phyloP scores from a whole-genome alignment of 2,329 filamentous ascomycete genomes.

The Penicillium sp. region DNA sequence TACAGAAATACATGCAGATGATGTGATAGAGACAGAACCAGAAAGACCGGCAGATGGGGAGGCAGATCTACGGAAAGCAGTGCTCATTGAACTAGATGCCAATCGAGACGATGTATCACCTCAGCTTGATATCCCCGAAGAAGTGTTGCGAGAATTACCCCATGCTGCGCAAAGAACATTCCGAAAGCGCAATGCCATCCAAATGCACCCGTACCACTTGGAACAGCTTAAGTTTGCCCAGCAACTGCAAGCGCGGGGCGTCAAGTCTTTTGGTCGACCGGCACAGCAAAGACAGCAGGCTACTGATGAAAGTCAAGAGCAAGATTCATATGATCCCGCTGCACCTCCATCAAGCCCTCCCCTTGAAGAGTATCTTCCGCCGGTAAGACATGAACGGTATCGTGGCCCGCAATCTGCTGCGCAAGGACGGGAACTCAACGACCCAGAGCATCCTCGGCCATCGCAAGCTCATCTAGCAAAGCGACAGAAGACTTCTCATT shows the following conservation, averaged over 20 bases:
- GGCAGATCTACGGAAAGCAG: not conserved
- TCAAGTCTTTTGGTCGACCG: constrained; percentile 42
- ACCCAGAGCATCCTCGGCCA: constrained; percentile 1
- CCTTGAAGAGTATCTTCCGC: constrained; percentile 29
- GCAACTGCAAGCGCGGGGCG: constrained; percentile 41
- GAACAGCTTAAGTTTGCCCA: constrained; percentile 46
- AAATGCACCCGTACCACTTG: constrained; percentile 48
- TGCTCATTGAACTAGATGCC: not conserved
- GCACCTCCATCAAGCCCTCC: constrained; percentile 34
- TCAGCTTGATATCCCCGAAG: constrained; percentile 27
- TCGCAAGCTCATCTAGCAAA: constrained; percentile 28
- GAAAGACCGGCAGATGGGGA: not conserved
- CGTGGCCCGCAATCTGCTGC: not conserved
- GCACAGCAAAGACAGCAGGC: constrained; percentile 14
- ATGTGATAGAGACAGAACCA: not conserved
- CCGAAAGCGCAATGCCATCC: constrained; percentile 48
- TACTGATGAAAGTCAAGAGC: constrained; percentile 31
- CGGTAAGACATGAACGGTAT: constrained; percentile 16
- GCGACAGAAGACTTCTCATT: constrained; percentile 35
- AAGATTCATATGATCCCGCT: constrained; percentile 33
- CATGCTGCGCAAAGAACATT: constrained; percentile 35
- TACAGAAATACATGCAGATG: not conserved
- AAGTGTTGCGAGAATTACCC: constrained; percentile 25
- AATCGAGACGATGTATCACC: constrained; percentile 17
- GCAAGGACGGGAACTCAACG: constrained; percentile 3